Conservation (phyloP, 495 filamentous ascomycete genomes). For the Neurospora tetrasperma region DNA sequence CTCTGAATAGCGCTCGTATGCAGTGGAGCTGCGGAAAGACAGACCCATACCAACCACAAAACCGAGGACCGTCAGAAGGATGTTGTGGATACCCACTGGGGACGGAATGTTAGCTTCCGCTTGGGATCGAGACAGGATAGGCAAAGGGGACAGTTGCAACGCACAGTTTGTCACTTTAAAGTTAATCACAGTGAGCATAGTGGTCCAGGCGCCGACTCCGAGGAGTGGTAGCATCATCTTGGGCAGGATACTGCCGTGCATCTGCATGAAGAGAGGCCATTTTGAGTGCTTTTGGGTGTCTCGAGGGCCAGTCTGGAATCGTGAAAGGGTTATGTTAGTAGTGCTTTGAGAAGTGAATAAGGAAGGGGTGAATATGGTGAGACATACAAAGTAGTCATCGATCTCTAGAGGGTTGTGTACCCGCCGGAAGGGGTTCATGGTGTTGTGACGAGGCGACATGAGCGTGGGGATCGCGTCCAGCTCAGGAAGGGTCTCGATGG, state of each 20-base stretch:
- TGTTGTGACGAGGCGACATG: slow-evolving; percentile 22
- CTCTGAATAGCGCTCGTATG: slow-evolving; percentile 75
- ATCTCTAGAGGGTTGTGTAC: slow-evolving; percentile 35
- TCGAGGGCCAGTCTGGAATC: slow-evolving; percentile 45
- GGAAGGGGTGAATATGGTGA: not conserved
- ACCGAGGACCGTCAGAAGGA: slow-evolving; percentile 76
- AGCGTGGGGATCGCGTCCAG: slow-evolving; percentile 17
- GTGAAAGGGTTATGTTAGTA: slow-evolving; percentile 4
- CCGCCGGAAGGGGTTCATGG: slow-evolving; percentile 37
- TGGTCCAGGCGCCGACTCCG: slow-evolving; percentile 59
- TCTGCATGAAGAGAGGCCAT: slow-evolving; percentile 67
- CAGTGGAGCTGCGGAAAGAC: slow-evolving; percentile 74
- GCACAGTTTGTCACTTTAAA: slow-evolving; percentile 33
- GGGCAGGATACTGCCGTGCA: slow-evolving; percentile 73
- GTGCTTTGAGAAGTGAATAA: not conserved
- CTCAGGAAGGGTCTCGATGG: not conserved
- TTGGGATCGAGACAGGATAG: not conserved
- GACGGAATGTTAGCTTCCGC: not conserved
- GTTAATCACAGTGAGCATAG: slow-evolving; percentile 51
- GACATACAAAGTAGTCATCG: slow-evolving; percentile 46
- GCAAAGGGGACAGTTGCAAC: slow-evolving; percentile 16
- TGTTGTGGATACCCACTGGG: slow-evolving; percentile 49
- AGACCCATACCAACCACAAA: slow-evolving; percentile 80
- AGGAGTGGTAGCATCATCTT: slow-evolving; percentile 68
- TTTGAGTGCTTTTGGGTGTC: slow-evolving; percentile 69